Percentiles rank a stretch among this genome's conserved stretches.
These are phyloP conservation scores for Amaranthus palmeri DNA, from an alignment of 148 eudicot genomes.

Conservation along the genomic window DNA sequence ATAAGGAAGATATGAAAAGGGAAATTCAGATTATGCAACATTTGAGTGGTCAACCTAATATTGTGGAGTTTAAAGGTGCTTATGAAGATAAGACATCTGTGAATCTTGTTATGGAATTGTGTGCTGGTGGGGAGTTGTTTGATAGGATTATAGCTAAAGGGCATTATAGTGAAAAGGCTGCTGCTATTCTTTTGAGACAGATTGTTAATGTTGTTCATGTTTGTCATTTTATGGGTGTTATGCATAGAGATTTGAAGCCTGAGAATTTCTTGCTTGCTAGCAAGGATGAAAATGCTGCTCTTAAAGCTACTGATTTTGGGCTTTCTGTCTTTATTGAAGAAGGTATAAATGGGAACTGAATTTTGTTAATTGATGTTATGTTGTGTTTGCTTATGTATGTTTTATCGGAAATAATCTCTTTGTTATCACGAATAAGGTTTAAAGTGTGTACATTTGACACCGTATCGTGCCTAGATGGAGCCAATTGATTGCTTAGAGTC, in stretches of 20 bases:
- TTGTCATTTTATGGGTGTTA: conserved; percentile 86
- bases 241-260: conserved; percentile 86
- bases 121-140: conserved; percentile 82
- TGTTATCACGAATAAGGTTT: too few relatives aligned
- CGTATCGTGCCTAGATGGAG: too few relatives aligned
- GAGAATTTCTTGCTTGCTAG: conserved; percentile 79
- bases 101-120: conserved; percentile 81
- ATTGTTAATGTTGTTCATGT: conserved; percentile 82
- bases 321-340: conserved; percentile 73
- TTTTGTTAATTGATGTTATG: not conserved
- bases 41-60: conserved; percentile 76
- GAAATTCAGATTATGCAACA: conserved; percentile 91
- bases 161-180: conserved; percentile 72
- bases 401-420: not conserved
- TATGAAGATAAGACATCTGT: conserved; percentile 69
- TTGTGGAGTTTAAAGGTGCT: conserved; percentile 80
- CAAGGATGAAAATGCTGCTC: conserved; percentile 48
- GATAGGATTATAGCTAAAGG: conserved; percentile 82
- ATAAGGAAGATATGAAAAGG: conserved; percentile 75
- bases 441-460: too few relatives aligned
- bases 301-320: conserved; percentile 82
- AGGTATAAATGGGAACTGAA: conserved; percentile 31
- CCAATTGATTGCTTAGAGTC: too few relatives aligned
- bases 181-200: conserved; percentile 61
- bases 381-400: not conserved